These are phyloP conservation scores for Quercus berberidifolia DNA, from an alignment of 306 rosid species.

Conservation along the genomic window DNA sequence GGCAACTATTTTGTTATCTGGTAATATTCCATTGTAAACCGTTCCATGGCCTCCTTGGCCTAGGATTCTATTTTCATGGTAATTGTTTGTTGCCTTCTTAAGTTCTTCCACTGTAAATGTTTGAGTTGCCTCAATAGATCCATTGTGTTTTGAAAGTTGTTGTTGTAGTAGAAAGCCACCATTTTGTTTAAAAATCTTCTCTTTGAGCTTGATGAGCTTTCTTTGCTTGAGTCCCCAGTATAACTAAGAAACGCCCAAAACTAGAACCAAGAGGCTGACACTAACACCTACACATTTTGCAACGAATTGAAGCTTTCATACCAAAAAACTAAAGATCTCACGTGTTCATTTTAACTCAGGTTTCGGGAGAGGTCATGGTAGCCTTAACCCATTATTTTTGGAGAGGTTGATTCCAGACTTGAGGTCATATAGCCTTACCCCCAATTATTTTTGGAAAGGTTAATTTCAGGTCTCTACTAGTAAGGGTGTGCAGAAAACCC, in stretches of 20 bases:
- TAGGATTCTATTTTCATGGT: conserved; percentile 15
- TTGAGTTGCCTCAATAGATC: not conserved
- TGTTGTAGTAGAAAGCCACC: conserved; percentile 34
- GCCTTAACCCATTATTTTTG: too few species aligned
- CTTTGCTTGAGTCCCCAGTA: conserved; percentile 21
- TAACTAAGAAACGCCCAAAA: not conserved
- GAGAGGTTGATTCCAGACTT: too few species aligned
- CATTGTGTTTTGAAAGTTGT: conserved; percentile 10
- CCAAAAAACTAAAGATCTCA: too few species aligned
- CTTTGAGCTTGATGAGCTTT: conserved; percentile 19
- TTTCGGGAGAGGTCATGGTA: too few species aligned
- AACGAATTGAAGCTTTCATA: not conserved
- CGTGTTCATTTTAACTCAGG: too few species aligned
- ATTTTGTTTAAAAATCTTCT: conserved; percentile 30
- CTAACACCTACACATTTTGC: conserved; percentile 13
- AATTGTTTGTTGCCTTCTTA: conserved; percentile 40
- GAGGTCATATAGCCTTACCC: too few species aligned
- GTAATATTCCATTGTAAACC: conserved; percentile 30
- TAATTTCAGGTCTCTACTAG: too few species aligned
- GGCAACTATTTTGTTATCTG: conserved; percentile 14
- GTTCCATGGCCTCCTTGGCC: conserved; percentile 47
- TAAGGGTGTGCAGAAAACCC: too few species aligned
- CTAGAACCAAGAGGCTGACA: not conserved
- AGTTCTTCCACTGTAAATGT: conserved; percentile 25
- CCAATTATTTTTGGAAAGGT: too few species aligned